A percentile compares a stretch with the other conserved stretches of the same genome.
These are phyloP conservation scores for Cenchrus americanus DNA, from an alignment of 176 grass and related monocot species.

Conservation along the genomic window DNA sequence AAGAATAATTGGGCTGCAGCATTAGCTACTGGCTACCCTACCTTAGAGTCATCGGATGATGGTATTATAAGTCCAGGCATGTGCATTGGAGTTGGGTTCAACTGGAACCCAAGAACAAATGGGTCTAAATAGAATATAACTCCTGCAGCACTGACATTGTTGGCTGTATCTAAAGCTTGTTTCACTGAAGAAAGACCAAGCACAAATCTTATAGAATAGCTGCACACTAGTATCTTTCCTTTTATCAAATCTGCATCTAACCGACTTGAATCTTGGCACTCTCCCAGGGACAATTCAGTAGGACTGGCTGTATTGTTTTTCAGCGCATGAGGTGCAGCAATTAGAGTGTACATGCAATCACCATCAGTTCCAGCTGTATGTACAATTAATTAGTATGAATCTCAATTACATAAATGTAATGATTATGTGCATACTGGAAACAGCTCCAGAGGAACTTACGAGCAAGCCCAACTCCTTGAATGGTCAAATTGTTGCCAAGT, in stretches of 20 bases:
- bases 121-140: conserved; percentile 98
- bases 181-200: conserved; percentile 97
- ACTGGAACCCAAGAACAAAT: conserved; percentile 95
- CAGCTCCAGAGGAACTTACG: conserved; percentile 66
- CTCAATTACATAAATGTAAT: conserved; percentile 12
- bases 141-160: conserved; percentile 79
- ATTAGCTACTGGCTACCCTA: conserved; percentile 30
- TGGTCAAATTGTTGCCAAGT: conserved; percentile 89
- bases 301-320: conserved; percentile 58
- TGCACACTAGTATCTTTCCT: conserved; percentile 90
- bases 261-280: conserved; percentile 90
- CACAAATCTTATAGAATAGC: conserved; percentile 96
- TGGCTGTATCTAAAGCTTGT: conserved; percentile 87
- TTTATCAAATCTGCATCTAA: conserved; percentile 72
- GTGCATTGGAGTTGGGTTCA: conserved; percentile 95
- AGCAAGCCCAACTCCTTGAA: conserved; percentile 91
- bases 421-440: conserved; percentile 10
- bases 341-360: conserved; percentile 77
- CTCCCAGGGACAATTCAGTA: conserved; percentile 74
- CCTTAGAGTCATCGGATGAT: conserved; percentile 96
- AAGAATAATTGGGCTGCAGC: conserved; percentile 7
- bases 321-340: conserved; percentile 80
- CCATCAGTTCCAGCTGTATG: conserved; percentile 91
- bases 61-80: conserved; percentile 96
- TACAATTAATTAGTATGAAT: conserved; percentile 35